Base-by-base conservation (phyloP, 164 flowering plant species). In the Paratinospora sagittata region DNA sequence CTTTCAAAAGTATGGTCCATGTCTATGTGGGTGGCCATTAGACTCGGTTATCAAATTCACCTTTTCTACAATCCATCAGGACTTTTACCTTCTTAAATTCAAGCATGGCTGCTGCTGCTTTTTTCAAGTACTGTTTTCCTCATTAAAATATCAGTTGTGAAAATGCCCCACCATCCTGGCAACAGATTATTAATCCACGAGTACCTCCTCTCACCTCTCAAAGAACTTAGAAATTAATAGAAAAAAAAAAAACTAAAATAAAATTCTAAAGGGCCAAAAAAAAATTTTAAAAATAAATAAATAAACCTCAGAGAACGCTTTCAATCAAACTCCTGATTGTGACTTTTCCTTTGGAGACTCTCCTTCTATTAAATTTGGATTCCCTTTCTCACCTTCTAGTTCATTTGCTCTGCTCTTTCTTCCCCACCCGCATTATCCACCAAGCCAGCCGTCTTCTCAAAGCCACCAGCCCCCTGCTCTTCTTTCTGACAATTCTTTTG, bases 311-410 rank as follows among this genome's bases (percentile, higher is more conserved):
- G 47, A 64, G 34, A 30, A 30, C 34, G 34, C 4, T 70, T 72
- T 68, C 81, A 67, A 78, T 78, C 76, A 37, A 72, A 70, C 37
- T 75, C 78, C 47, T 72, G 78, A 75, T 55, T 72, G 47, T 21
- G 81, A 78, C 78, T 47, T 52, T 36, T 17, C 73, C 76, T 75
- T 74, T 73, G 60, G 76, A 78, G 6, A 75, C 68, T 74, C 70
- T 68, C 75, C 58, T 58, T 33, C 79, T 82, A 78, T 82, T 82
- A 71, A n/a, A 78, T 83, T 82, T 77, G 75, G 79, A 55, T 55
- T n/a, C 61, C 61, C 61, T 8, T 23, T 55, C 81, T 78, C 87
- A 62, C 70, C 73, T 68, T 73, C 80, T 30, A 30, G 3, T 30
- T 30, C 34, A 30, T 30, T 30, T 30, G 34, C 34, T 74, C 80